Conservation (phyloP, 306 rosid species). For the Inga laurina region DNA sequence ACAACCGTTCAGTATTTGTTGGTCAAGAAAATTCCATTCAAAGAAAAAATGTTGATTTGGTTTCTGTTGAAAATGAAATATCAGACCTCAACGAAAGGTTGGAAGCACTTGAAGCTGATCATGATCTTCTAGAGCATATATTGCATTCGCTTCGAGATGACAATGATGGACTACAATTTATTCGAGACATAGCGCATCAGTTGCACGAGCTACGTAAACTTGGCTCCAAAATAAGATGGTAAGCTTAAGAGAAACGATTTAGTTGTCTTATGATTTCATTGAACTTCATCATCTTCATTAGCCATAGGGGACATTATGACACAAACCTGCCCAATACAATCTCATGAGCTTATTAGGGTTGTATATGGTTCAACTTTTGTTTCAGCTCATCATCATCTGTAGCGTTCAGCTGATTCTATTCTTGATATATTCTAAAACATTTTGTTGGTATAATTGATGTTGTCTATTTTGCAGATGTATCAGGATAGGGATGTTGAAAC, state of each 20-base stretch:
- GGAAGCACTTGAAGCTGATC: slow-evolving; percentile 79
- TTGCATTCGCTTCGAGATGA: slow-evolving; percentile 61
- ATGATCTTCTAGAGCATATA: slow-evolving; percentile 68
- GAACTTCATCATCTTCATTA: slow-evolving; percentile 6
- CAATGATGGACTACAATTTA: slow-evolving; percentile 57
- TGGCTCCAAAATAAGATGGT: slow-evolving; percentile 49
- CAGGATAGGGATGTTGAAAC: slow-evolving; percentile 24
- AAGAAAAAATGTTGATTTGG: slow-evolving; percentile 41
- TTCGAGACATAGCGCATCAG: slow-evolving; percentile 65
- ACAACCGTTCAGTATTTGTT: slow-evolving; percentile 6
- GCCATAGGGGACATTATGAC: neutral
- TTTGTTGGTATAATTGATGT: slow-evolving; percentile 7
- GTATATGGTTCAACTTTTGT: neutral
- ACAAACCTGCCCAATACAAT: neutral
- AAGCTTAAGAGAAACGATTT: slow-evolving; percentile 24
- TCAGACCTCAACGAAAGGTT: slow-evolving; percentile 71
- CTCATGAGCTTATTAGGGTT: neutral
- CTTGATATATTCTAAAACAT: neutral
- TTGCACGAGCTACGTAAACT: slow-evolving; percentile 61
- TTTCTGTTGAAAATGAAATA: slow-evolving; percentile 64
- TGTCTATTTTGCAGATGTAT: slow-evolving; percentile 32
- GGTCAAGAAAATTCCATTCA: slow-evolving; percentile 30
- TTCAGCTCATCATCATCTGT: neutral
- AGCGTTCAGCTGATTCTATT: neutral
- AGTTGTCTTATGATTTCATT: neutral